Evolutionary conservation across 164 flowering plant species (phyloP).

Genomic region (Vitis amurensis): DNA sequence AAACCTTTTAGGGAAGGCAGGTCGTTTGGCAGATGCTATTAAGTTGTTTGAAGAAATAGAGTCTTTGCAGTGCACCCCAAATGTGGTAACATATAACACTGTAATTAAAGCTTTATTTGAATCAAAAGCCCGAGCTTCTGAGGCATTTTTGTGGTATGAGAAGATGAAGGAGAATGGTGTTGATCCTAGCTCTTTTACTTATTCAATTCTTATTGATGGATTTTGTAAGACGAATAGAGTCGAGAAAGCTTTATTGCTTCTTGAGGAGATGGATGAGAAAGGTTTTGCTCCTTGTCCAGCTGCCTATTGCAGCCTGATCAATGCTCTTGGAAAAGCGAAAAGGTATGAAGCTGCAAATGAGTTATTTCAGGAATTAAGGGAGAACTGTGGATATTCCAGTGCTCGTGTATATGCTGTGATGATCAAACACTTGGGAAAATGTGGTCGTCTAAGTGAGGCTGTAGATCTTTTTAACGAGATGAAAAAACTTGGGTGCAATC

Average conservation of each 20-base stretch:
- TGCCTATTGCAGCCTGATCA: slow-evolving; percentile 93
- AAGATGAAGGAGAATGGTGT: slow-evolving; percentile 81
- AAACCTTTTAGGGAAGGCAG: slow-evolving; percentile 68
- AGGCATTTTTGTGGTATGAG: slow-evolving; percentile 64
- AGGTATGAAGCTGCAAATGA: slow-evolving; percentile 90
- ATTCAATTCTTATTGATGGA: slow-evolving; percentile 93
- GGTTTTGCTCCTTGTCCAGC: slow-evolving; percentile 93
- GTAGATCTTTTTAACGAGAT: slow-evolving; percentile 86
- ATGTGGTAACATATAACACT: slow-evolving; percentile 84
- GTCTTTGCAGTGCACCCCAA: slow-evolving; percentile 59
- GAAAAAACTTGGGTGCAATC: slow-evolving; percentile 70
- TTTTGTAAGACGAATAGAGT: slow-evolving; percentile 84
- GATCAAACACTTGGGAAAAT: slow-evolving; percentile 92
- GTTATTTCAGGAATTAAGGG: slow-evolving; percentile 84
- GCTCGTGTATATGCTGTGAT: slow-evolving; percentile 91
- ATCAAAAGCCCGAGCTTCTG: slow-evolving; percentile 63
- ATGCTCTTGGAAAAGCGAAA: slow-evolving; percentile 79
- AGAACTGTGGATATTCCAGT: slow-evolving; percentile 80
- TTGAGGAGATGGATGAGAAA: slow-evolving; percentile 98
- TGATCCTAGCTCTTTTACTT: slow-evolving; percentile 71
- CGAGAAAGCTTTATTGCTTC: slow-evolving; percentile 80
- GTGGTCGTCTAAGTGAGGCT: slow-evolving; percentile 77
- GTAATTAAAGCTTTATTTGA: slow-evolving; percentile 70
- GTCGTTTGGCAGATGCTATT: slow-evolving; percentile 64
- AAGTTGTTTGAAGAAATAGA: slow-evolving; percentile 69